Base-by-base conservation (phyloP, 352 stramenopile species). In the Pythium rhizo-oryzae region DNA sequence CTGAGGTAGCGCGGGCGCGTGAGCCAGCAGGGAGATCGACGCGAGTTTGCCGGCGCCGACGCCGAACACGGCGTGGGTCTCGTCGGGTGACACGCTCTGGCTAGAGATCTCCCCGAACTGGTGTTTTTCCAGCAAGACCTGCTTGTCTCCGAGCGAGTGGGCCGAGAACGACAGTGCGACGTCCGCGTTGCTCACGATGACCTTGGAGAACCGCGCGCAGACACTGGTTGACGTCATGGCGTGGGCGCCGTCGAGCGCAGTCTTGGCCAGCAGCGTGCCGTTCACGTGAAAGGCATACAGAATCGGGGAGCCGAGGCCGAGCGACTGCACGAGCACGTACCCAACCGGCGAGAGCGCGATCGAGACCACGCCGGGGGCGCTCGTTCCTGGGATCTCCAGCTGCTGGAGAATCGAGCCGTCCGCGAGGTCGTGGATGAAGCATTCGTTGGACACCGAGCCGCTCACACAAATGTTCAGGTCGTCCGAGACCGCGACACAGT, bases 251-350 rank as follows among this genome's bases (percentile, higher is more conserved):
- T 66, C 50, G 28, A 91, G 61, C 24, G 44, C 59, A 0, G 79
- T 62, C 43, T 74, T 65, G 23, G 85, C 86, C 52, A 96, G 60
- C 28, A 90, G 47, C 18, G 65, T 72, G 15, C 85, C 88, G 61
- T 96, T 91, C 50, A 93, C 69, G 59, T 93, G 85, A 59, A 91
- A 96, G 1, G 78, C 81, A 67, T 90, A 87, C 30, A 94, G 65
- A 67, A 77, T 78, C 0, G 85, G 74, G 28, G 44, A 33, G n/a
- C 77, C 84, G 2, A 78, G 84, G 33, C 82, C 80, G 41, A 93
- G 67, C 4, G 87, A 95, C 58, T 93, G 84, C n/a, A 91, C 72
- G 19, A 92, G 61, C 16, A 96, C 70, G 35, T 86, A 82, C 19
- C 88, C 88, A 11, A 94, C 76, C 24, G 65, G 76, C 1, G 86